Percentiles rank a stretch among this genome's conserved stretches.
Evolutionary conservation across 768 basidiomycete genomes (phyloP).

Genomic region (Boletus sp.): DNA sequence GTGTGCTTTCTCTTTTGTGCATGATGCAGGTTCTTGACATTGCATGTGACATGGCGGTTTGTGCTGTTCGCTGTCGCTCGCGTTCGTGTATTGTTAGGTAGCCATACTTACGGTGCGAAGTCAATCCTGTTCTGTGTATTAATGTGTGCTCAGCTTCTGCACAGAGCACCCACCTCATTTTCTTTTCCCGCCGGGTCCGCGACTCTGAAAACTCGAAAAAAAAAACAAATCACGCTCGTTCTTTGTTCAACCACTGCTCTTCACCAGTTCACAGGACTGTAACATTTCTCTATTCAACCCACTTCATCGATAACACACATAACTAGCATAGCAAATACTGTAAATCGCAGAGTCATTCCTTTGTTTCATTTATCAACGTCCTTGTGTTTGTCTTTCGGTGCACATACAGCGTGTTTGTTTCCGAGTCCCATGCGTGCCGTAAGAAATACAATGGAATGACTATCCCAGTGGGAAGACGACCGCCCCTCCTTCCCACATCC

Average conservation of each 20-base stretch:
- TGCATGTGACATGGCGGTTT: conserved; percentile 23
- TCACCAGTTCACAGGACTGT: conserved; percentile 28
- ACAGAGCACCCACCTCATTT: conserved; percentile 4
- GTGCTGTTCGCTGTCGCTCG: conserved; percentile 34
- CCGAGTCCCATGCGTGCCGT: conserved; percentile 9
- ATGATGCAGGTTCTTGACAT: conserved; percentile 33
- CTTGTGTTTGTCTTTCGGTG: conserved; percentile 22
- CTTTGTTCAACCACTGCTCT: conserved; percentile 13
- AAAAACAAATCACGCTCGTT: conserved; percentile 26
- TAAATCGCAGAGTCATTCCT: conserved; percentile 29
- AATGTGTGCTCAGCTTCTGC: conserved; percentile 22
- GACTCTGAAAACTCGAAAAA: conserved; percentile 28
- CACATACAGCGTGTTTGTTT: conserved; percentile 21
- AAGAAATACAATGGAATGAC: conserved; percentile 13
- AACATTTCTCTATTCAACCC: conserved; percentile 20
- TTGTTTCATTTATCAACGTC: conserved; percentile 18
- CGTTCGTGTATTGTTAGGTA: conserved; percentile 56
- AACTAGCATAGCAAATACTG: conserved; percentile 28
- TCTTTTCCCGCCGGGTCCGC: conserved; percentile 20
- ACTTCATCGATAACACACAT: conserved; percentile 17
- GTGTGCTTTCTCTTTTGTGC: conserved; percentile 11
- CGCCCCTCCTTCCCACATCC: not conserved
- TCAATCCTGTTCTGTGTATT: conserved; percentile 22
- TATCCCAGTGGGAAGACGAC: conserved; percentile 1
- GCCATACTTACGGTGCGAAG: conserved; percentile 43